A percentile compares a stretch with the other conserved stretches of the same genome.
phyloP scores from a whole-genome alignment of 2,329 filamentous ascomycete genomes.

The Neopestalotiopsis sp. region DNA sequence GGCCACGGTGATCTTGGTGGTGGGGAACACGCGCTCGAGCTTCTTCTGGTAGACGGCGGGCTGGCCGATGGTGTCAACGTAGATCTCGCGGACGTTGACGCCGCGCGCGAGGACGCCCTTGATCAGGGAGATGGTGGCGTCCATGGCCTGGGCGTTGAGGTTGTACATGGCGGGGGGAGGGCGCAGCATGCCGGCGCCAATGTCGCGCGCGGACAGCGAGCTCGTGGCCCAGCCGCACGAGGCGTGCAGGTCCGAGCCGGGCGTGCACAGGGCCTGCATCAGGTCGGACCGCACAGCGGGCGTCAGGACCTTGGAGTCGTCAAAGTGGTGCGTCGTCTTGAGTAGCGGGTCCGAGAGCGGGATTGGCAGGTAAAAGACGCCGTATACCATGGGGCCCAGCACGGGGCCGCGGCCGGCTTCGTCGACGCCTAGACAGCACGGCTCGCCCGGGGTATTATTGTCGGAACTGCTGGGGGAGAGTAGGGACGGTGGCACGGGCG shows the following conservation, averaged over 20 bases:
- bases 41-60: constrained; percentile 84
- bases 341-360: constrained; percentile 75
- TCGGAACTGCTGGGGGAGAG: constrained; percentile 40
- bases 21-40: constrained; percentile 84
- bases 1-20: constrained; percentile 74
- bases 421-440: constrained; percentile 86
- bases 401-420: constrained; percentile 94
- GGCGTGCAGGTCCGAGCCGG: constrained; percentile 52
- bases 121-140: constrained; percentile 86
- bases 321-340: constrained; percentile 81
- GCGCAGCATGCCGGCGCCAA: constrained; percentile 78
- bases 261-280: constrained; percentile 72
- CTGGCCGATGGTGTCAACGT: constrained; percentile 91
- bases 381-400: constrained; percentile 81
- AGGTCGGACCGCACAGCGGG: constrained; percentile 77
- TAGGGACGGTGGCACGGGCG: constrained; percentile 68
- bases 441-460: constrained; percentile 43
- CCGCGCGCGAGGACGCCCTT: constrained; percentile 75
- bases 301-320: constrained; percentile 93
- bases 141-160: constrained; percentile 94
- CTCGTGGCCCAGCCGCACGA: constrained; percentile 82
- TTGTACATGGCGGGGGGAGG: constrained; percentile 72
- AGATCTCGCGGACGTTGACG: constrained; percentile 87
- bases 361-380: constrained; percentile 76
- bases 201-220: constrained; percentile 83